Evolutionary conservation across 1,284 basidiomycete genomes (phyloP).

Genomic region (Pascua guehoae): DNA sequence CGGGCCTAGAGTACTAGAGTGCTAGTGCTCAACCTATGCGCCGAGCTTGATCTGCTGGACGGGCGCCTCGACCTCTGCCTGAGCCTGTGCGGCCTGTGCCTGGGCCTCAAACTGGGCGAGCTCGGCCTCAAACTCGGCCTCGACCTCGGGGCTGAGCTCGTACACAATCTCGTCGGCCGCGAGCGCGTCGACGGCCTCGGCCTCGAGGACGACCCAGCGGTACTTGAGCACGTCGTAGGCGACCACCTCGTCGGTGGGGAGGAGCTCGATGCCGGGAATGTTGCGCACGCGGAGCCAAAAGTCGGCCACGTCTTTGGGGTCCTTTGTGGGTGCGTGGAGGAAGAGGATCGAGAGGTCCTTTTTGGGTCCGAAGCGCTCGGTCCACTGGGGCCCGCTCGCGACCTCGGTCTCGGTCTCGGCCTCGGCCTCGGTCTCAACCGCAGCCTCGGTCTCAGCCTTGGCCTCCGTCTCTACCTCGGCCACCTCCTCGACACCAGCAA

Average conservation of each 20-base stretch:
- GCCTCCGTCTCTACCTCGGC: too few species aligned
- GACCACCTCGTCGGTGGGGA: constrained; percentile 62
- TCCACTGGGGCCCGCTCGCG: background rate
- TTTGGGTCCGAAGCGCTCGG: constrained; percentile 34
- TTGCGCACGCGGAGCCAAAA: constrained; percentile 32
- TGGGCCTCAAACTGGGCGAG: background rate
- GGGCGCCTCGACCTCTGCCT: too few species aligned
- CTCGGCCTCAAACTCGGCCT: background rate
- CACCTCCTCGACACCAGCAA: constrained; percentile 34
- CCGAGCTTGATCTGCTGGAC: too few species aligned
- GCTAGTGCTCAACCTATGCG: too few species aligned
- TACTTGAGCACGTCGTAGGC: constrained; percentile 76
- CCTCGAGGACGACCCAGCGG: constrained; percentile 49
- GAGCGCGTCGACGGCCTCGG: constrained; percentile 50
- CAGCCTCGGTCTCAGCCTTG: background rate
- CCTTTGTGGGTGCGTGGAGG: constrained; percentile 34
- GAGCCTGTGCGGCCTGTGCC: too few species aligned
- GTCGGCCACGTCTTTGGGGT: constrained; percentile 17
- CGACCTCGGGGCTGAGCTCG: background rate
- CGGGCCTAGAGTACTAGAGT: too few species aligned
- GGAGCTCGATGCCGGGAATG: constrained; percentile 61
- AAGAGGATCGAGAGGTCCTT: constrained; percentile 43
- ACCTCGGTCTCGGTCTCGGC: constrained; percentile 1
- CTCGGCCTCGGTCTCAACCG: background rate
- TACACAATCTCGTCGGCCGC: background rate